These are phyloP conservation scores for Colletotrichum sp. DNA, from an alignment of 2,329 filamentous ascomycete genomes.

Conservation along the genomic window DNA sequence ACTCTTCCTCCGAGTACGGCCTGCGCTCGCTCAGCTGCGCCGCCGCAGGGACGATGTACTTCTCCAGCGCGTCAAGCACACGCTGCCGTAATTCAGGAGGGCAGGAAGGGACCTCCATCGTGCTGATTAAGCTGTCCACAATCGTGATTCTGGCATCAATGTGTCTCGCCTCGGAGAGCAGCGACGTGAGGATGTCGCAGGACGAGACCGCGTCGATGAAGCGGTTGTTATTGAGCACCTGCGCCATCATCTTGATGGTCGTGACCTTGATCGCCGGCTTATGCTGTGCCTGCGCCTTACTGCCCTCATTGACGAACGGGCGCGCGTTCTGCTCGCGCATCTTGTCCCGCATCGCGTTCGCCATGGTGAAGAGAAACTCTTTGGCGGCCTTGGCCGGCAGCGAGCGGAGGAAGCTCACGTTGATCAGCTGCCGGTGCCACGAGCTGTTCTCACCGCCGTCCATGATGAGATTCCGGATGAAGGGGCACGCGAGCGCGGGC, in stretches of 20 bases:
- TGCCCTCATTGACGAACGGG: background rate
- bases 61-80: constrained; percentile 31
- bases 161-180: constrained; percentile 34
- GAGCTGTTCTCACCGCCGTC: constrained; percentile 32
- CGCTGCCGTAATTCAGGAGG: constrained; percentile 9
- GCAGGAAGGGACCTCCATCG: constrained; percentile 22
- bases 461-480: constrained; percentile 34
- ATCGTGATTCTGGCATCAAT: constrained; percentile 35
- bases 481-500: constrained; percentile 31
- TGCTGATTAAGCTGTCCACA: constrained; percentile 30
- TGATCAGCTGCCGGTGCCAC: constrained; percentile 37
- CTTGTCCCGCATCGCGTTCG: constrained; percentile 29
- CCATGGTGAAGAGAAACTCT: constrained; percentile 31
- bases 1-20: constrained; percentile 30
- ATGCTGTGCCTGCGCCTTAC: background rate
- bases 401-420: constrained; percentile 26
- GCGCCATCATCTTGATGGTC: constrained; percentile 42
- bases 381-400: constrained; percentile 30
- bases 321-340: constrained; percentile 29
- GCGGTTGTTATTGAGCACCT: constrained; percentile 32
- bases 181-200: constrained; percentile 30
- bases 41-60: constrained; percentile 30
- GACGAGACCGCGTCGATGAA: constrained; percentile 29
- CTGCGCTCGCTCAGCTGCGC: constrained; percentile 34
- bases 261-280: constrained; percentile 34